Conservation (phyloP, 345 rosid genomes). For the Citrus cavaleriei region DNA sequence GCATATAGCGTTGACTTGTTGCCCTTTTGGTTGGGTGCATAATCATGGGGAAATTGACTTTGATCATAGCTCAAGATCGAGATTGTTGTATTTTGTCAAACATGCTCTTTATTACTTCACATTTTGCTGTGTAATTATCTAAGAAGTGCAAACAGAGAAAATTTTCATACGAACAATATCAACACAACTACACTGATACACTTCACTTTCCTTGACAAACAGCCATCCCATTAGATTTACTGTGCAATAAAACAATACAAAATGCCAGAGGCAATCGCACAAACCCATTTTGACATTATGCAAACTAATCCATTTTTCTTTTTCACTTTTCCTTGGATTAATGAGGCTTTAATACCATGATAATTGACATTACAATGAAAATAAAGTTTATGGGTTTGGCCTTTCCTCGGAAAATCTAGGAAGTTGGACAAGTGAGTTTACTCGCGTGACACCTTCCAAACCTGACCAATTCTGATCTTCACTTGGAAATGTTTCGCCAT, state of each 20-base stretch:
- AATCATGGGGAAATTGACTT: not conserved
- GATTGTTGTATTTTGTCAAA: not conserved
- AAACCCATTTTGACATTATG: constrained; percentile 8
- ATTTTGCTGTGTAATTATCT: not conserved
- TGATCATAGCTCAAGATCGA: not conserved
- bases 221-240: constrained; percentile 15
- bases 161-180: constrained; percentile 1
- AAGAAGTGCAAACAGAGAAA: not conserved
- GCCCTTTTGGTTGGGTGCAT: not conserved
- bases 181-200: constrained; percentile 6
- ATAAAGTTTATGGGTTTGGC: constrained; percentile 34
- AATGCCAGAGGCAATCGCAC: constrained; percentile 20
- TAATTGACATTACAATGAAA: constrained; percentile 24
- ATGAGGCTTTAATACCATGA: constrained; percentile 10
- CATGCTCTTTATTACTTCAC: not conserved
- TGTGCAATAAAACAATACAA: constrained; percentile 20
- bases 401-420: constrained; percentile 88
- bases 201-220: constrained; percentile 10
- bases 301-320: constrained; percentile 14
- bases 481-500: constrained; percentile 21
- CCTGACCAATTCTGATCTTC: constrained; percentile 94
- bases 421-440: constrained; percentile 96
- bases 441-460: constrained; percentile 94
- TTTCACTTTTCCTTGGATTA: not conserved
- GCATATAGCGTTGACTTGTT: not conserved